Evolutionary conservation across 371 early-diverging fungal species (phyloP).

Genomic region (Cokeromyces recurvatus): DNA sequence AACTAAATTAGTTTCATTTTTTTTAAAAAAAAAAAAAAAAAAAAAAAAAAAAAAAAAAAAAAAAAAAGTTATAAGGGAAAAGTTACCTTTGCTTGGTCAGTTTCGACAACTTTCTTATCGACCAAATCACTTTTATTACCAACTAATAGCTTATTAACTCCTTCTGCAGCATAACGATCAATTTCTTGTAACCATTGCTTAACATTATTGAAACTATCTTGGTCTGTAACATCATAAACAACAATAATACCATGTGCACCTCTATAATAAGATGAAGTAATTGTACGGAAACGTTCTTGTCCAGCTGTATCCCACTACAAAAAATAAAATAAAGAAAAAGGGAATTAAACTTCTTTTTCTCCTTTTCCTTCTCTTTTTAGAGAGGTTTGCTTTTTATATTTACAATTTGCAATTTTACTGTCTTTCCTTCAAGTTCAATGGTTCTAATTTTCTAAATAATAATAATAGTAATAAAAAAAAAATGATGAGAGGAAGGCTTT

Average conservation of each 20-base stretch:
- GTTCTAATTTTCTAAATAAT: conserved; percentile 94
- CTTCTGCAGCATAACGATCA: conserved; percentile 58
- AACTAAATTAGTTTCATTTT: background rate
- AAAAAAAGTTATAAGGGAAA: no score
- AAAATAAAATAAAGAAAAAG: background rate
- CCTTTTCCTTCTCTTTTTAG: background rate
- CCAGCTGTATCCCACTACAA: conserved; percentile 99
- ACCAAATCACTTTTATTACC: conserved; percentile 99
- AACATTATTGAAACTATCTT: conserved; percentile 88
- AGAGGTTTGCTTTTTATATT: conserved; percentile 17
- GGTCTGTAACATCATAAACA: conserved; percentile 98
- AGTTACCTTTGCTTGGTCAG: conserved; percentile 66
- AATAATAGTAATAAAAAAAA: background rate
- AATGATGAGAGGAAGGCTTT: background rate
- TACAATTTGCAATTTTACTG: conserved; percentile 98
- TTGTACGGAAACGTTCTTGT: conserved; percentile 99
- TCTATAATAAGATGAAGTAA: conserved; percentile 98
- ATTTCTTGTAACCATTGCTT: conserved; percentile 98
- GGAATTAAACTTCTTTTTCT: background rate
- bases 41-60: no score
- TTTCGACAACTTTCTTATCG: conserved; percentile 81
- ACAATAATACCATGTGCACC: conserved; percentile 99
- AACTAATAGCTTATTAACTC: conserved; percentile 94
- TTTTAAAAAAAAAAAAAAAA: no score
- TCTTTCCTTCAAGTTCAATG: conserved; percentile 96